phyloP scores from a whole-genome alignment of 768 basidiomycete genomes.

The Lyophyllum atratum region DNA sequence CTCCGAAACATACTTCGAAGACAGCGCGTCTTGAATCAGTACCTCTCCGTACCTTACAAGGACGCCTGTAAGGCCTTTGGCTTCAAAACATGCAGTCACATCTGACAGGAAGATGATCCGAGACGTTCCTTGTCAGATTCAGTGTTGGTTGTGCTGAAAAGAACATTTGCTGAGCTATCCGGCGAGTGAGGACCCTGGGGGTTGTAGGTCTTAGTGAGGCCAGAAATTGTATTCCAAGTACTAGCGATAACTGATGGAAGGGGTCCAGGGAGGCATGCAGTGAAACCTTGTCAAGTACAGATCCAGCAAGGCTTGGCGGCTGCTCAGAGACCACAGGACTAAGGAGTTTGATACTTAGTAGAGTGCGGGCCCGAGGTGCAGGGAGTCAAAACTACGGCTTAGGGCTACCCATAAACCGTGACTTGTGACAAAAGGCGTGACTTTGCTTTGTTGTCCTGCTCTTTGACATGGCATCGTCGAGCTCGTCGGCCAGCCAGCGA shows the following conservation, averaged over 20 bases:
- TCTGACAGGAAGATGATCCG: conserved; percentile 4
- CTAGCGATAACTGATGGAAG: background rate
- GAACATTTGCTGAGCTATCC: background rate
- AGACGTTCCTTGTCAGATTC: background rate
- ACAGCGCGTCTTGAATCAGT: background rate
- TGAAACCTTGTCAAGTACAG: background rate
- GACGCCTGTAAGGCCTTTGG: background rate
- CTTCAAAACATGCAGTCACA: background rate
- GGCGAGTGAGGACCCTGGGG: background rate
- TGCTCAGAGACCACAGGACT: background rate
- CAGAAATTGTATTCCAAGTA: background rate
- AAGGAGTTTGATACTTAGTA: no score
- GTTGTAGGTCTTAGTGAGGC: conserved; percentile 2
- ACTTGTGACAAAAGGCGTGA: conserved; percentile 20
- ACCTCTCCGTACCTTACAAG: background rate
- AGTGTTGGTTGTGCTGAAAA: background rate
- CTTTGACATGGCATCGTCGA: conserved; percentile 37
- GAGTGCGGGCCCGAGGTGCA: no score
- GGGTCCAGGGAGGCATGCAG: background rate
- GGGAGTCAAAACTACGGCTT: no score
- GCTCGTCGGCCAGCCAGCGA: conserved; percentile 28
- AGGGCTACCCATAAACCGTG: background rate
- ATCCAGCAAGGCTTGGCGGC: background rate
- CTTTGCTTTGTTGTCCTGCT: conserved; percentile 29
- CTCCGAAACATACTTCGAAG: background rate